These are phyloP conservation scores for Aurifilum marmelostoma DNA, from an alignment of 2,329 filamentous ascomycete genomes.

Conservation along the genomic window DNA sequence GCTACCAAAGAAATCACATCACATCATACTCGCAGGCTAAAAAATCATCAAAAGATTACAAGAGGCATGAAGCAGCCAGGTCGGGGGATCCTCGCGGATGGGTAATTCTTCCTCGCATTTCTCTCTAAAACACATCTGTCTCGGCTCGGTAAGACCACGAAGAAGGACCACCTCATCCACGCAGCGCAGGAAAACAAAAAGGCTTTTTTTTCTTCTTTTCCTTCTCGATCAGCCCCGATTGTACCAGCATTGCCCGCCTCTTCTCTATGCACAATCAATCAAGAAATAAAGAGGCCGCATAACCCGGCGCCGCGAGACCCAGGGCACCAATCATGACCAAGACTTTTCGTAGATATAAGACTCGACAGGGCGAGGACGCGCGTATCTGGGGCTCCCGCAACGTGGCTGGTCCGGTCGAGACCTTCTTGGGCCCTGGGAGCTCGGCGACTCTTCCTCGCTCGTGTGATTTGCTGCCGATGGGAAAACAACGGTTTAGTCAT, in stretches of 20 bases:
- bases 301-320: conserved; percentile 49
- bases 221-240: conserved; percentile 54
- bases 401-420: conserved; percentile 50
- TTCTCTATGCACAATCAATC: conserved; percentile 51
- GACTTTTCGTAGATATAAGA: conserved; percentile 62
- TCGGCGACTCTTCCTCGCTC: conserved; percentile 31
- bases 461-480: conserved; percentile 30
- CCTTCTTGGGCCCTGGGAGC: conserved; percentile 44
- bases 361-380: conserved; percentile 51
- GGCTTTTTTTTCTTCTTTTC: conserved; percentile 50
- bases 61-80: background rate
- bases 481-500: background rate
- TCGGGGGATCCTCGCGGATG: conserved; percentile 7
- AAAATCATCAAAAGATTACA: too few relatives aligned
- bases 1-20: background rate
- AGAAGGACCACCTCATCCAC: conserved; percentile 36
- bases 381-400: conserved; percentile 49
- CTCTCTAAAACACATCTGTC: conserved; percentile 34
- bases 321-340: conserved; percentile 53
- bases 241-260: conserved; percentile 47
- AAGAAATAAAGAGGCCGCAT: conserved; percentile 50
- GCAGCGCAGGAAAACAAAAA: conserved; percentile 44
- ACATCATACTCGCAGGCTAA: background rate
- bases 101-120: conserved; percentile 31
- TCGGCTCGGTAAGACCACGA: conserved; percentile 32